These are phyloP conservation scores for Pseudogymnoascus pannorum DNA, from an alignment of 2,329 filamentous ascomycete species.

Conservation along the genomic window DNA sequence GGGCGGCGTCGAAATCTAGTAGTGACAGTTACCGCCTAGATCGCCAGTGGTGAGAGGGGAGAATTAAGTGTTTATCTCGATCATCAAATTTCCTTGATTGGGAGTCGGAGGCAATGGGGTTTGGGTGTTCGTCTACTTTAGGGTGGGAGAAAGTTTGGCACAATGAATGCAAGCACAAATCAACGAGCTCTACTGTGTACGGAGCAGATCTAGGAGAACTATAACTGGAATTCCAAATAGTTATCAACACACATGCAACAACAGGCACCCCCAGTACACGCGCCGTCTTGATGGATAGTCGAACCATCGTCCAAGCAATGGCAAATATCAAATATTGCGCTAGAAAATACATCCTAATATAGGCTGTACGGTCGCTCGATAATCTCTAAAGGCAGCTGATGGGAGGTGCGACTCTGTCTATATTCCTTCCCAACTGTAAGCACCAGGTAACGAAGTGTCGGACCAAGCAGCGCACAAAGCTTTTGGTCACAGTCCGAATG, in stretches of 20 bases:
- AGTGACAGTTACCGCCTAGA: too few species aligned
- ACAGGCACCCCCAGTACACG: neutral
- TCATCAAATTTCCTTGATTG: too few species aligned
- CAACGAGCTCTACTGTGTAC: constrained; percentile 26
- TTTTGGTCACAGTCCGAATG: constrained; percentile 16
- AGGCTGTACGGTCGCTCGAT: constrained; percentile 21
- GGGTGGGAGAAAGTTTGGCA: too few species aligned
- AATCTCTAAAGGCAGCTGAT: constrained; percentile 14
- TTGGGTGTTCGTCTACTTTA: too few species aligned
- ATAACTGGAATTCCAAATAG: constrained; percentile 22
- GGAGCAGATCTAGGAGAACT: constrained; percentile 26
- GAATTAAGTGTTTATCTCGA: too few species aligned
- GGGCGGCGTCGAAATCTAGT: too few species aligned
- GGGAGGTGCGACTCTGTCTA: constrained; percentile 16
- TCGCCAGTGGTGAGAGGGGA: too few species aligned
- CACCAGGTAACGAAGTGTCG: neutral
- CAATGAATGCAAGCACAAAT: constrained; percentile 25
- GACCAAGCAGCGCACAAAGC: constrained; percentile 17
- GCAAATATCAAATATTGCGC: constrained; percentile 15
- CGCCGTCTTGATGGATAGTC: too few species aligned
- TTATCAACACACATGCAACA: constrained; percentile 17
- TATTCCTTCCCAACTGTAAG: constrained; percentile 17
- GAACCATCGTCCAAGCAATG: too few species aligned
- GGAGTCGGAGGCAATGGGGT: too few species aligned
- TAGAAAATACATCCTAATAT: constrained; percentile 25